Evolutionary conservation across 768 basidiomycete genomes (phyloP).

Genomic region (Lactarius psammicola): DNA sequence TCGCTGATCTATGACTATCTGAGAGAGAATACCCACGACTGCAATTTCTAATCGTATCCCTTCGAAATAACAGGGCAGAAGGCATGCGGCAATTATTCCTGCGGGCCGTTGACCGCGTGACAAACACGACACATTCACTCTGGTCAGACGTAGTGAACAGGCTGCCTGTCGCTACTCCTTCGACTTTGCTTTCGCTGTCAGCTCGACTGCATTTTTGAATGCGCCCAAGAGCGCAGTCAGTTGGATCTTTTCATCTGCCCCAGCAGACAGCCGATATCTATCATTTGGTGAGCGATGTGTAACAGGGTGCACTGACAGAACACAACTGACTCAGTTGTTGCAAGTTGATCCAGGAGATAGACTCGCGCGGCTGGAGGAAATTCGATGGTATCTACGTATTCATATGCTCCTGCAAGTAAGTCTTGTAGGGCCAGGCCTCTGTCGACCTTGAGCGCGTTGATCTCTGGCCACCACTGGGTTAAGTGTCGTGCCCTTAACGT

Average conservation of each 20-base stretch:
- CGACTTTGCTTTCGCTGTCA: slow-evolving; percentile 47
- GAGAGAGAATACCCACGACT: too few relatives aligned
- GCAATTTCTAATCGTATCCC: too few relatives aligned
- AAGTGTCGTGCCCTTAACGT: background rate
- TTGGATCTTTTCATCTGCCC: slow-evolving; percentile 93
- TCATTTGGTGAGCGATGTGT: background rate
- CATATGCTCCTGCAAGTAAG: slow-evolving; percentile 86
- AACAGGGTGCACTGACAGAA: background rate
- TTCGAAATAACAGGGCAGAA: too few relatives aligned
- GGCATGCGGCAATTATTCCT: too few relatives aligned
- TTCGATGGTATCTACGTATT: slow-evolving; percentile 83
- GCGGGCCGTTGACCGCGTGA: too few relatives aligned
- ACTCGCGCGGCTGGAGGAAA: slow-evolving; percentile 83
- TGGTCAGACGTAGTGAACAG: slow-evolving; percentile 10
- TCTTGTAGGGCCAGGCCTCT: slow-evolving; percentile 95
- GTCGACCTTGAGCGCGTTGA: slow-evolving; percentile 82
- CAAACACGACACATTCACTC: too few relatives aligned
- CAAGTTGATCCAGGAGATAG: slow-evolving; percentile 88
- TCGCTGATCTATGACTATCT: too few relatives aligned
- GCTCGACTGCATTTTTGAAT: slow-evolving; percentile 90
- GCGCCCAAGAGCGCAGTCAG: slow-evolving; percentile 86
- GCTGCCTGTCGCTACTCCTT: slow-evolving; percentile 22
- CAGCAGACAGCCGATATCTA: slow-evolving; percentile 89
- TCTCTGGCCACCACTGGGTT: slow-evolving; percentile 53
- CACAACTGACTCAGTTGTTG: slow-evolving; percentile 84